Conservation (phyloP, 2,329 filamentous ascomycete species). For the Pseudodiploospora longispora region DNA sequence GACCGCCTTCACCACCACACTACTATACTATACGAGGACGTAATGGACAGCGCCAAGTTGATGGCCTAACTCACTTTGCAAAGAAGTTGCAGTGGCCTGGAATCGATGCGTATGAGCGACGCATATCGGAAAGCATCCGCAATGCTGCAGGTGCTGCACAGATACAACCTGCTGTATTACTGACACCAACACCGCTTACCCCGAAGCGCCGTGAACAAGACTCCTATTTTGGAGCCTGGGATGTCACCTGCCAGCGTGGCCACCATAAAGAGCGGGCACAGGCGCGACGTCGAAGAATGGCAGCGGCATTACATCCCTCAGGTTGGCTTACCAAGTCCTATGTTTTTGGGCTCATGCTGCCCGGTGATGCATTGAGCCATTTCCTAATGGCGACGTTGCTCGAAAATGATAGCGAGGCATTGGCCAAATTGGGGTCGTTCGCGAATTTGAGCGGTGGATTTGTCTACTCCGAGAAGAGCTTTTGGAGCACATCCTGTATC, state of each 20-base stretch:
- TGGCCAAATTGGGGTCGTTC: constrained; percentile 49
- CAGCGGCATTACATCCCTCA: constrained; percentile 48
- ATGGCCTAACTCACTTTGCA: constrained; percentile 57
- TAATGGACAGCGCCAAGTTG: constrained; percentile 49
- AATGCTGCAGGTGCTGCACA: constrained; percentile 30
- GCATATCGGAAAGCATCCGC: constrained; percentile 40
- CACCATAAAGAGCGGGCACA: constrained; percentile 23
- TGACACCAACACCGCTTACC: constrained; percentile 22
- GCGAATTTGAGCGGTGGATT: constrained; percentile 59
- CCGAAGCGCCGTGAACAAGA: constrained; percentile 18
- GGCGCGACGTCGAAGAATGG: constrained; percentile 44
- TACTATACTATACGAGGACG: constrained; percentile 46
- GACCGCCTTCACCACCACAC: constrained; percentile 21
- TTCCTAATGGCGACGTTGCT: constrained; percentile 58
- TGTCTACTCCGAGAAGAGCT: constrained; percentile 54
- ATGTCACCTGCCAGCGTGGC: constrained; percentile 23
- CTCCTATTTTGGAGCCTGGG: constrained; percentile 40
- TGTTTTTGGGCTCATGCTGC: constrained; percentile 56
- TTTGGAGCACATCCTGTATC: constrained; percentile 61
- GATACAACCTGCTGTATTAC: constrained; percentile 3
- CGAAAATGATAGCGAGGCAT: constrained; percentile 54
- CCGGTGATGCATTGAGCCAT: constrained; percentile 54
- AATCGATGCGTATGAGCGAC: constrained; percentile 42
- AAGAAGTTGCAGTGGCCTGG: constrained; percentile 55
- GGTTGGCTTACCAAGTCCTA: constrained; percentile 64